Base-by-base conservation (phyloP, 2,329 filamentous ascomycete genomes). In the Phyllosticta citriasiana region DNA sequence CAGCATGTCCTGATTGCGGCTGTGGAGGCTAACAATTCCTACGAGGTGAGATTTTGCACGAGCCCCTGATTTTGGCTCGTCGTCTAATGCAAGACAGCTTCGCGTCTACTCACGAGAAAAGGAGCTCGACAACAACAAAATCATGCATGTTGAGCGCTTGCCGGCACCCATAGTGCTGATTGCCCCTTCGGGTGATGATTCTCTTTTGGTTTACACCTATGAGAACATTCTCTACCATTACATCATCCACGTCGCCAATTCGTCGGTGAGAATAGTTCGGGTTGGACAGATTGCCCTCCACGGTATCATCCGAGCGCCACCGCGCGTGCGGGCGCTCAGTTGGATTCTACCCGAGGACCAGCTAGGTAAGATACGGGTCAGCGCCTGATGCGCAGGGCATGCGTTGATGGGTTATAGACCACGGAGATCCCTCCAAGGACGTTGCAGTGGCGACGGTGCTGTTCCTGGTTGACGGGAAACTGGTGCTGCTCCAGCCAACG, bases 271-370 rank as follows among this genome's bases (percentile, higher is more conserved):
- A 53, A 81, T 97, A 30, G 84, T 96, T 6, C 91, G 96, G 71
- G 92, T 97, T n/a, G 94, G 95, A 9, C 94, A 97, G 72, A 99
- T 99, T 69, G 93, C 91, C 12, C 94, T 99, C 67, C 89, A 99
- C 72, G 94, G 94, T 54, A 97, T 99, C 64, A 92, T 99, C 53
- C 82, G 94, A 67, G 95, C 94, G 40, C 94, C 94, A 10, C 91
- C 92, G 24, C 84, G 94, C 70, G 94, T 99, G 4, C 86, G 94
- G 66, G 90, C 92, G 9, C 84, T 99, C 51, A 97, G 91, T 75
- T 99, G 94, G 94, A 88, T 99, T 63, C 75, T 99, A 57, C 94
- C 94, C 1, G 93, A 97, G 68, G 86, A 86, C 64, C 94, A 99
- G 72, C 79, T 97, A 64, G 80, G 87, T 84, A 72, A 72, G 81